Base-by-base conservation (phyloP, 148 eudicot genomes). In the Amaranthus hypochondriacus region DNA sequence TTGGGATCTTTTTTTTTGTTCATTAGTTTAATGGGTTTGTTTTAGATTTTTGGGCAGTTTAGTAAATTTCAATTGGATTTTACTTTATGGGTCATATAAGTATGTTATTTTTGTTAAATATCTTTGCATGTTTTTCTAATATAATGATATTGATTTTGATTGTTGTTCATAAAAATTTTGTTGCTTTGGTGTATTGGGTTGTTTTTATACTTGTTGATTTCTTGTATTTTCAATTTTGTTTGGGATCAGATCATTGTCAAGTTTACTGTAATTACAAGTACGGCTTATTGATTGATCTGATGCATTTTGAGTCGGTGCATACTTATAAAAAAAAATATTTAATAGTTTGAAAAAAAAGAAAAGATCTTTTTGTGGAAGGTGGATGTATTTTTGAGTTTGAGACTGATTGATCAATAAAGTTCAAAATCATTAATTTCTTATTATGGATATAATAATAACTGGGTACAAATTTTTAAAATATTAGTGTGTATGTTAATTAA, bases 61-160 rank as follows among this genome's bases (percentile, higher is more conserved):
- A 60, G 43, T 28, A 48, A n/a, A 50, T 28, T 28, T 28, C 39
- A 28, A 28, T 39, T 53, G 72, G 2, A 53, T 4, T 50, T 6
- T 15, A 57, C 6, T 43, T 57, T 39, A 5, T 53, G 69, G 62
- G 5, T 54, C 2, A 44, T 9, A 13, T n/a, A 5, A 4, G n/a
- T 13, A 7, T 69, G 0, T 55, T 13, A 28, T 42, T 11, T 5
- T 7, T 57, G 12, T 51, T 69, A 42, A 1, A 5, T 43, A 18
- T 51, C 7, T 59, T 42, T 67, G 76, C 76, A 78, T 73, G 75
- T 28, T 61, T 65, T 52, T 9, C 18, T 63, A 9, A 62, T 44
- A 21, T 3, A 6, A 48, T 47, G 62, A 21, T 3, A 6, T 39
- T 47, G 62, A 15, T 57, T 72, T 39, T 72, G 63, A 59, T 14